Evolutionary conservation across 208 protist genomes (phyloP).

Genomic region (Lotmaria passim): DNA sequence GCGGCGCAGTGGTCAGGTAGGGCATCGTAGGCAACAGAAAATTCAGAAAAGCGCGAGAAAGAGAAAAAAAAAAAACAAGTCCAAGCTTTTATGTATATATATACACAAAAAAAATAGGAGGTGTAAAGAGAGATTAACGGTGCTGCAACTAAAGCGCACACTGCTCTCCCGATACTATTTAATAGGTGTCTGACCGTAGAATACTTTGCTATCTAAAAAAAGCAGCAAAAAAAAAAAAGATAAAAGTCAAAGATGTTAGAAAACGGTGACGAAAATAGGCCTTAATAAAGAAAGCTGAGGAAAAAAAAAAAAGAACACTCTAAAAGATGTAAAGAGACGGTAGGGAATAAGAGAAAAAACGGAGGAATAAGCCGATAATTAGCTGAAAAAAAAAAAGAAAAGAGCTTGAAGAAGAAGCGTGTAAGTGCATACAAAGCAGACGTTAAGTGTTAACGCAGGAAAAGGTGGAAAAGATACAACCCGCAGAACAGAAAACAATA

Average conservation of each 20-base stretch:
- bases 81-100: no score
- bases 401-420: neutral
- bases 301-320: slow-evolving; percentile 1
- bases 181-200: neutral
- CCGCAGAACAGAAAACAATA: neutral
- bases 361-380: neutral
- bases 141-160: neutral
- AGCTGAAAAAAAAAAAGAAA: slow-evolving; percentile 1
- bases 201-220: neutral
- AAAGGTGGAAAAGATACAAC: neutral
- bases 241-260: neutral
- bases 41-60: neutral
- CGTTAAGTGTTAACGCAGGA: neutral
- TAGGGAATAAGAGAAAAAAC: slow-evolving; percentile 1
- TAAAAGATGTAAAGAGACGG: neutral
- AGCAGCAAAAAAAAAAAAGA: neutral
- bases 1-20: neutral
- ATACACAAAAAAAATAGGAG: neutral
- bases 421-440: slow-evolving; percentile 9
- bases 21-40: slow-evolving; percentile 14
- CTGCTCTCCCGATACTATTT: neutral
- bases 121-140: neutral
- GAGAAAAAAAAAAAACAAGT: neutral
- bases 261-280: neutral
- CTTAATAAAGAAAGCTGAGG: neutral